Conservation (phyloP, 169 alveolate species). For the Perkinsus marinus region DNA sequence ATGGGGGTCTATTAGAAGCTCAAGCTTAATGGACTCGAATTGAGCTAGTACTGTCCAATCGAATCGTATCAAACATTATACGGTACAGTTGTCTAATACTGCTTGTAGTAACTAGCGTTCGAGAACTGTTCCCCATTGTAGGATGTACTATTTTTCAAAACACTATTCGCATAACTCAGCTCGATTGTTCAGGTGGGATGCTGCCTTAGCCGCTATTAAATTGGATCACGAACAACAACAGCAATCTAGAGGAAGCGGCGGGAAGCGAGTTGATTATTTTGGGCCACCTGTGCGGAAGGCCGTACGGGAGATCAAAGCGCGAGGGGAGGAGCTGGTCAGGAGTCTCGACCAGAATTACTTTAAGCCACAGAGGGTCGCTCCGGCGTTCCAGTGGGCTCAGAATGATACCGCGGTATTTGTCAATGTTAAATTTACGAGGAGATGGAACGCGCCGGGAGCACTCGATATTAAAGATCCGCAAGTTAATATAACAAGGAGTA, state of each 20-base stretch:
- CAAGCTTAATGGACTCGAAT: too few species aligned
- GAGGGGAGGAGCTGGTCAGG: neutral
- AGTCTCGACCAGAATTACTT: neutral
- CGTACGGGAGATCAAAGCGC: neutral
- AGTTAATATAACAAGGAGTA: slow-evolving; percentile 11
- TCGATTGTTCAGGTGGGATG: neutral
- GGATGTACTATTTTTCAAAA: neutral
- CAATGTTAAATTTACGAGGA: slow-evolving; percentile 52
- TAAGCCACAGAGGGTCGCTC: slow-evolving; percentile 25
- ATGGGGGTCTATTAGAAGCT: too few species aligned
- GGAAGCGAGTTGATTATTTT: neutral
- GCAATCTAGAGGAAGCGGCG: neutral
- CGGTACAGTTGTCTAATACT: too few species aligned
- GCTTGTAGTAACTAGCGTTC: too few species aligned
- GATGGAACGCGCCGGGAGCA: slow-evolving; percentile 63
- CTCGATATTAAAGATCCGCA: slow-evolving; percentile 18
- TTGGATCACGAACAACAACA: neutral
- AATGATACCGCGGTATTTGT: slow-evolving; percentile 38
- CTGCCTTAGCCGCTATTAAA: neutral
- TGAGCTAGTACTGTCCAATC: too few species aligned
- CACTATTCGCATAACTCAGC: neutral
- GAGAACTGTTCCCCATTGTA: too few species aligned
- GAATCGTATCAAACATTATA: too few species aligned
- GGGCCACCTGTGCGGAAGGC: neutral
- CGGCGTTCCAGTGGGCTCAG: slow-evolving; percentile 74